phyloP scores from a whole-genome alignment of 148 eudicot species.

The Diospyros lotus region DNA sequence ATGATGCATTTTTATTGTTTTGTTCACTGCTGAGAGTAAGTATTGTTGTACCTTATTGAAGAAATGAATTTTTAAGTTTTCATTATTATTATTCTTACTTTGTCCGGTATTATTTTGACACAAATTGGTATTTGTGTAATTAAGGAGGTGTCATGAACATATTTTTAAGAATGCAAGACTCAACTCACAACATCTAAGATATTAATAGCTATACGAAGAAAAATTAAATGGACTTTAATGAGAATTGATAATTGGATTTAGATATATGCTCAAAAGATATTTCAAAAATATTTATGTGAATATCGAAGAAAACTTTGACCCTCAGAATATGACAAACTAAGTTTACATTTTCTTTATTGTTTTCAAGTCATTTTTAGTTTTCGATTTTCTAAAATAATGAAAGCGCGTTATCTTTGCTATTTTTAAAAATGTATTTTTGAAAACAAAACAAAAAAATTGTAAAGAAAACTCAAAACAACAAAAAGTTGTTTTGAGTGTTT shows the following conservation, averaged over 20 bases:
- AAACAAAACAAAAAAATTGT: too few species aligned
- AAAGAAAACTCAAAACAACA: too few species aligned
- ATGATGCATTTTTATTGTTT: slow-evolving; percentile 17
- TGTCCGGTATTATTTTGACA: not conserved
- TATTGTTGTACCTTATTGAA: not conserved
- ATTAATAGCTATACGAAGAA: not conserved
- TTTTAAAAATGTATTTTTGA: too few species aligned
- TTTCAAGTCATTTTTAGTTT: too few species aligned
- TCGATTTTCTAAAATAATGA: too few species aligned
- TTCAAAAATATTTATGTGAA: not conserved
- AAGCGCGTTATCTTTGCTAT: too few species aligned
- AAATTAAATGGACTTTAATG: not conserved
- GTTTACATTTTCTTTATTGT: too few species aligned
- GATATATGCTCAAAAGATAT: not conserved
- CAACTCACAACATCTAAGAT: not conserved
- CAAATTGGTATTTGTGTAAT: not conserved
- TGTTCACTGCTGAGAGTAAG: slow-evolving; percentile 17
- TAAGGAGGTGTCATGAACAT: not conserved
- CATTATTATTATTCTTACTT: not conserved
- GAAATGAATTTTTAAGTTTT: not conserved
- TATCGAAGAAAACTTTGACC: not conserved
- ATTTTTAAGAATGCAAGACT: not conserved
- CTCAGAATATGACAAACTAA: not conserved
- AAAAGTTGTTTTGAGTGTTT: too few species aligned
- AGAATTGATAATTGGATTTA: not conserved